phyloP scores from a whole-genome alignment of 805 yeast genomes.

The Komagataella pseudopastoris region DNA sequence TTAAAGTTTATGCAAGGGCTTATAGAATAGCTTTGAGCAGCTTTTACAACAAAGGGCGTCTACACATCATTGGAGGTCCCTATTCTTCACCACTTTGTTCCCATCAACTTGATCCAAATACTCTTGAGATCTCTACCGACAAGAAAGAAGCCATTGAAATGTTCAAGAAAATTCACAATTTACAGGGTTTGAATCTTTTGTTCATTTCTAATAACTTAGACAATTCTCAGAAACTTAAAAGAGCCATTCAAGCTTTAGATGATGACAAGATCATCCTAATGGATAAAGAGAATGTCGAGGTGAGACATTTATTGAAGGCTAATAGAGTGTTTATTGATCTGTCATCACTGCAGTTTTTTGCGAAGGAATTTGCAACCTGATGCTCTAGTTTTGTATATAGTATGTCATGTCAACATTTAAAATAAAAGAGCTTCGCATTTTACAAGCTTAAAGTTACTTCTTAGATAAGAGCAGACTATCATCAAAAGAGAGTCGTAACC shows the following conservation, averaged over 20 bases:
- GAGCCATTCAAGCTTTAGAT: constrained; percentile 39
- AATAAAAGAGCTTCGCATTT: neutral
- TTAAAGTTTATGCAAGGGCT: constrained; percentile 62
- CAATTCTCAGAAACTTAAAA: constrained; percentile 37
- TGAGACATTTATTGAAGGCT: constrained; percentile 74
- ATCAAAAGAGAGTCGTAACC: neutral
- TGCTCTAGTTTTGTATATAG: neutral
- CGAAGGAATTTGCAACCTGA: constrained; percentile 11
- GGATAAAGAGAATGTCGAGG: constrained; percentile 67
- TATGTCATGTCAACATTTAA: neutral
- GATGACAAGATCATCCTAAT: constrained; percentile 44
- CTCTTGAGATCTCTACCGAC: constrained; percentile 14
- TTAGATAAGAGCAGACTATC: neutral
- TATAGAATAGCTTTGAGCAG: constrained; percentile 72
- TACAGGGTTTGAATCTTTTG: constrained; percentile 40
- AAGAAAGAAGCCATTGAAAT: constrained; percentile 15
- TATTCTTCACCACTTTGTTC: neutral
- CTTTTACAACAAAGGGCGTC: constrained; percentile 61
- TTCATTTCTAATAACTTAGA: constrained; percentile 46
- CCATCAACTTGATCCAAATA: constrained; percentile 15
- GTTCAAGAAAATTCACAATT: constrained; percentile 33
- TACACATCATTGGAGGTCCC: constrained; percentile 52
- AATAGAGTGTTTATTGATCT: constrained; percentile 62
- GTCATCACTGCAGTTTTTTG: constrained; percentile 55
- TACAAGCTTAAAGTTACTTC: neutral